Base-by-base conservation (phyloP, 768 basidiomycete species). In the Leccinum ochraceum region DNA sequence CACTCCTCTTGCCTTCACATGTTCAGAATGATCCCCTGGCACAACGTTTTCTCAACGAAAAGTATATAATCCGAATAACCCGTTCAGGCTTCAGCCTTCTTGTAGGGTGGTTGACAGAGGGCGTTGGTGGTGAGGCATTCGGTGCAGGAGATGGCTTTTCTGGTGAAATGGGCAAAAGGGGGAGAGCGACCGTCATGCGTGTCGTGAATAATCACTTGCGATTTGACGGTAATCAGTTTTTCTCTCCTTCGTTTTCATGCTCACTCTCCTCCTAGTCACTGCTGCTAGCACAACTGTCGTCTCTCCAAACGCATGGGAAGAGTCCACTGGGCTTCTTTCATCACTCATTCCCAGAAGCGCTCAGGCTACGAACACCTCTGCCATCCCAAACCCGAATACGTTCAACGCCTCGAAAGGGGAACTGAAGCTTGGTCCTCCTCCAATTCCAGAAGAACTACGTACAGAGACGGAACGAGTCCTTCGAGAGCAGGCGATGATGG, bases 51-150 rank as follows among this genome's bases (percentile, higher is more conserved):
- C 82, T 92, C 58, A 87, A 86, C 53, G 94, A 97, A 74, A 94
- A 95, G 74, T 99, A 98, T 75, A 84, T 86, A 36, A 82, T 98
- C 55, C 84, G 86, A 46, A 92, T 98, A 86, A 92, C 91, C 57
- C 85, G 92, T 28, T 95, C 95, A 39, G 92, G 95, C 7, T 96
- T 97, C 71, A 85, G 90, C 49, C 84, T 99, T 30, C 80, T 99
- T 8, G 82, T 98, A 3, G 95, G 96, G 32, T 99, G 97, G 97
- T 77, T 98, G 59, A 97, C 94, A 24, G 95, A 98, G 71, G 95
- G 94, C 16, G 80, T 89, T 57, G 87, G 95, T 60, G 88, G 95
- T 58, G 92, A 94, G 72, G 83, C 88, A n/a, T 72, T 89, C 64
- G 95, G 95, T 54, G 78, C 81, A 60, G 87, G 93, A 8, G 83